These are phyloP conservation scores for Nitzschia palea DNA, from an alignment of 108 stramenopile species.

Conservation along the genomic window DNA sequence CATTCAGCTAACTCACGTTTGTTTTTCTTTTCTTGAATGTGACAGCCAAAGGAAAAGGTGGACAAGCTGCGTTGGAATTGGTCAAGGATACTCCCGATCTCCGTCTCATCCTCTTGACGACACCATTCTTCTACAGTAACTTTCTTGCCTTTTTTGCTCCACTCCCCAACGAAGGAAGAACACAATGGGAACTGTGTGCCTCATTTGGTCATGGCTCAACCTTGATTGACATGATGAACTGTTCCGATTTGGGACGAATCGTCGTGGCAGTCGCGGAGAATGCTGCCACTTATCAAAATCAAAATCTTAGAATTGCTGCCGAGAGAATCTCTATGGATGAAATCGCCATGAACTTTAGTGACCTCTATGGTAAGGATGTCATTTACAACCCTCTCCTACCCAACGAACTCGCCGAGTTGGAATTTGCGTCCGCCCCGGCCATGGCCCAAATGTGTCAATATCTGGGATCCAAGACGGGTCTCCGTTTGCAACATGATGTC, in stretches of 20 bases:
- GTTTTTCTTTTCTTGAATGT: neutral
- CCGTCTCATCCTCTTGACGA: conserved; percentile 41
- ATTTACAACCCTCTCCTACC: conserved; percentile 61
- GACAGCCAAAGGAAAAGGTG: conserved; percentile 51
- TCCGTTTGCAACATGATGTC: conserved; percentile 31
- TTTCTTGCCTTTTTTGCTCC: conserved; percentile 53
- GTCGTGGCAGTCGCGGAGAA: conserved; percentile 39
- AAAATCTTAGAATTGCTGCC: conserved; percentile 38
- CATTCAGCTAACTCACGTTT: neutral
- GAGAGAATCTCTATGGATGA: conserved; percentile 58
- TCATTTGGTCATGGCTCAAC: conserved; percentile 46
- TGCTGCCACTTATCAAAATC: conserved; percentile 24
- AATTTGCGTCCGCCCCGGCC: conserved; percentile 39
- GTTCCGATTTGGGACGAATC: conserved; percentile 41
- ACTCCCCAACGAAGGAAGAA: conserved; percentile 42
- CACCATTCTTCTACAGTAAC: conserved; percentile 61
- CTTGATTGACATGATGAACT: conserved; percentile 55
- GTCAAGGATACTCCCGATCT: conserved; percentile 41
- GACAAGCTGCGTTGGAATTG: conserved; percentile 34
- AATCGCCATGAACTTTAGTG: conserved; percentile 45
- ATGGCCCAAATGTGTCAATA: conserved; percentile 71
- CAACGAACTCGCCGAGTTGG: conserved; percentile 44
- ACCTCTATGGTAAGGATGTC: conserved; percentile 68
- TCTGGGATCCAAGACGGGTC: conserved; percentile 20
- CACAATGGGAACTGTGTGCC: conserved; percentile 57